Evolutionary conservation across 2,329 filamentous ascomycete genomes (phyloP).

Genomic region (Chrysoporthe deuterocubensis): DNA sequence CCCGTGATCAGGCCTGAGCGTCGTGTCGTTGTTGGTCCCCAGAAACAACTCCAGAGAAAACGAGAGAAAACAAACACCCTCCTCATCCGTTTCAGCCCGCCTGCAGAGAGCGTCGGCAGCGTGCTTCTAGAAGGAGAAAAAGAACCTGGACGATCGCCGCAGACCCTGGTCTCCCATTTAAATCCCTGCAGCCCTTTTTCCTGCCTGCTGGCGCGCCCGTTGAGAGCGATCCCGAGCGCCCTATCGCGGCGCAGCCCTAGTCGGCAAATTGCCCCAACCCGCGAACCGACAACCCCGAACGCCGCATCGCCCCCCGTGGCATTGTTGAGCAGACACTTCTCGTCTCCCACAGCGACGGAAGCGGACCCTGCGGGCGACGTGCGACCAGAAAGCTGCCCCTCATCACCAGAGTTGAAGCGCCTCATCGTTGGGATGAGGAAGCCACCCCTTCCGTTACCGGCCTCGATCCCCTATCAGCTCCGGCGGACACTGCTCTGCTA

Average conservation of each 20-base stretch:
- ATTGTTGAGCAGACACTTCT: constrained; percentile 9
- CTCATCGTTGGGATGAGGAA: constrained; percentile 50
- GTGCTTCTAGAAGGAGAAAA: background rate
- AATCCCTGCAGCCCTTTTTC: constrained; percentile 11
- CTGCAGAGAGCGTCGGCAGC: background rate
- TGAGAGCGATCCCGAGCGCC: constrained; percentile 15
- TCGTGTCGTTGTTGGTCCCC: too few relatives aligned
- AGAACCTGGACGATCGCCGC: background rate
- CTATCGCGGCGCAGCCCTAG: constrained; percentile 18
- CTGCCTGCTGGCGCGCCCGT: background rate
- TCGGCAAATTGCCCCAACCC: constrained; percentile 3
- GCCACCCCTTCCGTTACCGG: constrained; percentile 42
- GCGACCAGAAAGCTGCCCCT: background rate
- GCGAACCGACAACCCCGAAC: constrained; percentile 2
- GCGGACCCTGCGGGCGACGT: background rate
- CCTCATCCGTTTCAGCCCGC: background rate
- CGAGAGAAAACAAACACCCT: background rate
- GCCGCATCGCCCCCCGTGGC: constrained; percentile 7
- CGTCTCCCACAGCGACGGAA: background rate
- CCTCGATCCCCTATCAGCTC: constrained; percentile 33
- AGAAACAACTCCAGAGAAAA: background rate
- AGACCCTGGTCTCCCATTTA: constrained; percentile 11
- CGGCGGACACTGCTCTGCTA: constrained; percentile 30
- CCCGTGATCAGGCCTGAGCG: too few relatives aligned
- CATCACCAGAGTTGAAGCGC: constrained; percentile 16